A percentile compares a stretch with the other conserved stretches of the same genome.
Conservation (phyloP, 1,284 basidiomycete species). For the Heterobasidion parviporum region DNA sequence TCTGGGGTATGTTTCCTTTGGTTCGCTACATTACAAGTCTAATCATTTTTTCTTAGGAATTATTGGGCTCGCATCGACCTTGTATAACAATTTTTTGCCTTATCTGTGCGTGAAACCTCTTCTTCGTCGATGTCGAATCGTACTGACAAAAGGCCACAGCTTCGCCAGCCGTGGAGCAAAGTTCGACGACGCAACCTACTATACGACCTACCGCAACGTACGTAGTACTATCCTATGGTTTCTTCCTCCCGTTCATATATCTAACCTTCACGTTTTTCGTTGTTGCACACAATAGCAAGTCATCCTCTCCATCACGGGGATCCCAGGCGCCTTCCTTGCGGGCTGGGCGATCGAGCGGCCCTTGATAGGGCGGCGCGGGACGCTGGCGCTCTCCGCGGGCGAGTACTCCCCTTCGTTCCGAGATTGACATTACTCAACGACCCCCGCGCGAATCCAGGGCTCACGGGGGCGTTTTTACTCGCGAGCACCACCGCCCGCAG, state of each 20-base stretch:
- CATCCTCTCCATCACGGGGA: constrained; percentile 56
- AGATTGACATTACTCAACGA: constrained; percentile 32
- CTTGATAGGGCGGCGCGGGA: constrained; percentile 53
- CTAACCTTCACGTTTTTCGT: background rate
- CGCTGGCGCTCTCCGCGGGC: constrained; percentile 49
- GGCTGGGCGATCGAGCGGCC: constrained; percentile 59
- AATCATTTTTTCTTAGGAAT: constrained; percentile 26
- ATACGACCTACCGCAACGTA: constrained; percentile 46
- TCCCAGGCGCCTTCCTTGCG: constrained; percentile 59
- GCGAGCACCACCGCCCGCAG: constrained; percentile 63
- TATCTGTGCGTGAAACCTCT: constrained; percentile 29
- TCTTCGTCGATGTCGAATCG: background rate
- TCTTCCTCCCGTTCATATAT: background rate
- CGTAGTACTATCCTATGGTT: constrained; percentile 2
- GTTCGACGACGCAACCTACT: constrained; percentile 41
- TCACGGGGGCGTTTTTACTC: constrained; percentile 69
- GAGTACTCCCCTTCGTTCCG: constrained; percentile 23
- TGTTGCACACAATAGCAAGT: constrained; percentile 29
- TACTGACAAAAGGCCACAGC: constrained; percentile 14
- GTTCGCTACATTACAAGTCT: background rate
- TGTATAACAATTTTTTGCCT: constrained; percentile 53
- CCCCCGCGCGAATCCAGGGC: constrained; percentile 33
- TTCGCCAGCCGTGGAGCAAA: constrained; percentile 37
- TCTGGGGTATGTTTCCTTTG: constrained; percentile 35
- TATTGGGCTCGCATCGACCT: constrained; percentile 54